Evolutionary conservation across 176 grass and related monocot genomes (phyloP), one percentile per base, ranked within the genome.

Genomic region (Ananas comosus): DNA sequence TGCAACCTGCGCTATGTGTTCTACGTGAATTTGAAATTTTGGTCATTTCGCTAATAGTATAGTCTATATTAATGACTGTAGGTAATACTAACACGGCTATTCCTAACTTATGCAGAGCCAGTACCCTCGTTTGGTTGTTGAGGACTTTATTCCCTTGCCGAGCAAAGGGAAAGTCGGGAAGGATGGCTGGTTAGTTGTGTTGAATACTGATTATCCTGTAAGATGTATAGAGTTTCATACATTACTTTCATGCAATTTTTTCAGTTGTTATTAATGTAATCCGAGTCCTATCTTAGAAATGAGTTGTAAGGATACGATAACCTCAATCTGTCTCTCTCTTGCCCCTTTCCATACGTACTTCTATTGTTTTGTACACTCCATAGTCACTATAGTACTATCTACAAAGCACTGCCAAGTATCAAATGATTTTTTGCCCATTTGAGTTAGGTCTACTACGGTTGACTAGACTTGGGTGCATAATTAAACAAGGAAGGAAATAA

Each of bases 131-230:
- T 51, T 99, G 71, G 94, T 93, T 76, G 66, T 84, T 19, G 94
- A 99, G 63, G 94, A 99, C 72, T 93, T 93, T 64, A 74, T 13
- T 4, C 94, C 94, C 4, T 80, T 99, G 78, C 84, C 94, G 53
- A 85, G 86, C 78, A 99, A 99, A 85, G 84, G 94, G 19, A 63
- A 90, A 10, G 9, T 80, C 9, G 87, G 84, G 42, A 99, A 93
- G 69, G 90, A 88, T 88, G 95, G 84, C 80, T 99, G 94, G 94
- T 99, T 76, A 87, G 83, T 91, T 68, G 28, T 52, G 4, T 51
- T 59, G 4, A 67, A 73, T 16, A 3, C 75, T 70, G 7, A n/a
- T 58, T 8, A 16, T 17, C 9, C 54, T n/a, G 18, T 58, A 58
- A 58, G 13, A n/a, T 58, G 13, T 58, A 17, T 17, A 58, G 13